phyloP scores from a whole-genome alignment of 495 filamentous ascomycete species.

The Penicillium egyptiacum region DNA sequence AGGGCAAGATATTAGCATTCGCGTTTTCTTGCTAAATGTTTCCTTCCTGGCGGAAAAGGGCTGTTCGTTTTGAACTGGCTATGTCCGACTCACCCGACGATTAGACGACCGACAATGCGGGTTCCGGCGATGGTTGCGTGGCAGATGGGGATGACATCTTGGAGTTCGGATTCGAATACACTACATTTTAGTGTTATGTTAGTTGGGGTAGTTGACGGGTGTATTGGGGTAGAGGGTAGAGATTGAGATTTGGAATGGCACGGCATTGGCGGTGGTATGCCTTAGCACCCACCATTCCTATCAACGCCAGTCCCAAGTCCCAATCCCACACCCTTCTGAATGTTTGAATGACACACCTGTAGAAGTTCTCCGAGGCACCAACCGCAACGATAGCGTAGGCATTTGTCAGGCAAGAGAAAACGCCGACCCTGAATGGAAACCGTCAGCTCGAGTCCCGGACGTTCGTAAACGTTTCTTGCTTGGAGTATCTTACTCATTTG shows the following conservation, averaged over 20 bases:
- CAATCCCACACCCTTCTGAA: background rate
- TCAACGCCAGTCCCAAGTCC: background rate
- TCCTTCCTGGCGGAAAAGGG: background rate
- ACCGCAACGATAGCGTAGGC: conserved; percentile 91
- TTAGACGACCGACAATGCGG: conserved; percentile 90
- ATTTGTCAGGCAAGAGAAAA: conserved; percentile 94
- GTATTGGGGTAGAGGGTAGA: background rate
- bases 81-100: conserved; percentile 70
- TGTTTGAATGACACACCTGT: conserved; percentile 55
- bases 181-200: conserved; percentile 22
- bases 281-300: background rate
- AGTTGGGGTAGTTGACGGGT: conserved; percentile 4
- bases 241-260: conserved; percentile 1
- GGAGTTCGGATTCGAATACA: conserved; percentile 94
- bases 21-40: background rate
- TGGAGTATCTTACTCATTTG: conserved; percentile 74
- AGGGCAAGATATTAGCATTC: conserved; percentile 11
- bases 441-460: background rate
- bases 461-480: background rate
- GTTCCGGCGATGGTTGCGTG: conserved; percentile 97
- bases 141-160: conserved; percentile 97
- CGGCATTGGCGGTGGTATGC: background rate
- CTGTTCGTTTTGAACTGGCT: background rate
- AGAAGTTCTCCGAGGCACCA: conserved; percentile 97
- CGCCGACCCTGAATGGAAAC: conserved; percentile 71